Conservation (phyloP, 805 yeast genomes). For the Clavispora fructus region DNA sequence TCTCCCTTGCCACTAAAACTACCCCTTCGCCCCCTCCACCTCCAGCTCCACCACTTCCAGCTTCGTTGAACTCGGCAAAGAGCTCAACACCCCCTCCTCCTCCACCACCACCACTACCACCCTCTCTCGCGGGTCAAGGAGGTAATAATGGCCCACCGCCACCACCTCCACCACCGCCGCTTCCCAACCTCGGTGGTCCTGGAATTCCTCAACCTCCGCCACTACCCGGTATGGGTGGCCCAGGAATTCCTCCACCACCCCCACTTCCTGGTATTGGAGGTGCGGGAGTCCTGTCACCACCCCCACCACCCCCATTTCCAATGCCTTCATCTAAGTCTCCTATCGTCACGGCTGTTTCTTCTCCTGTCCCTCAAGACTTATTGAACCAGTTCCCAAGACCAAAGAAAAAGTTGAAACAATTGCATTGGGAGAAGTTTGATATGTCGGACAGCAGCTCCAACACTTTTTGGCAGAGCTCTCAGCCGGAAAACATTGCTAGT, state of each 20-base stretch:
- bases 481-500: constrained; percentile 40
- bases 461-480: constrained; percentile 58
- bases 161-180: constrained; percentile 20
- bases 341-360: constrained; percentile 12
- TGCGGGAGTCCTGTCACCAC: constrained; percentile 7
- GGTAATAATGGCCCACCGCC: constrained; percentile 5
- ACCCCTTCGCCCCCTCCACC: constrained; percentile 12
- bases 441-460: constrained; percentile 34
- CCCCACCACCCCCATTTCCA: constrained; percentile 27
- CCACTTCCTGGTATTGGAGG: constrained; percentile 16
- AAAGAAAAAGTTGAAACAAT: constrained; percentile 61
- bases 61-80: constrained; percentile 6
- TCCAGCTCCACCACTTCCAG: constrained; percentile 20
- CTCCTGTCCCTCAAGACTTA: constrained; percentile 29
- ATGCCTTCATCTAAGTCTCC: constrained; percentile 8
- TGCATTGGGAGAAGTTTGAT: constrained; percentile 78
- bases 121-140: constrained; percentile 8
- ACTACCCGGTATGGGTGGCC: constrained; percentile 9
- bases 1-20: neutral
- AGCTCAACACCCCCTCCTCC: constrained; percentile 24
- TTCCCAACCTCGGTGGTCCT: constrained; percentile 21
- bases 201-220: constrained; percentile 9
- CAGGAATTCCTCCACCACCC: constrained; percentile 13
- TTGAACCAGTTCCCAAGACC: constrained; percentile 47
- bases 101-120: constrained; percentile 23